phyloP scores from a whole-genome alignment of 257 asterid species.

The Penstemon barbatus region DNA sequence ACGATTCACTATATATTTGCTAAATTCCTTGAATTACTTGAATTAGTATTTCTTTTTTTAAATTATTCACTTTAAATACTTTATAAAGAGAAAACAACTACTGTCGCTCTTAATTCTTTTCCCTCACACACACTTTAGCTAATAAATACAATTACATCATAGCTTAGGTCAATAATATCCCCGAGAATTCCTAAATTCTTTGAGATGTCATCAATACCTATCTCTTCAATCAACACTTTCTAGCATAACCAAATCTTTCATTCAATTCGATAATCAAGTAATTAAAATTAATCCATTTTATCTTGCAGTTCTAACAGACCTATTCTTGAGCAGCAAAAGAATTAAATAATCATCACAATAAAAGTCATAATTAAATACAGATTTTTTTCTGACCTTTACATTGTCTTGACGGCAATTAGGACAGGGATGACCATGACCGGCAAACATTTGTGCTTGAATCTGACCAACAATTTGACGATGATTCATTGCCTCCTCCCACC shows the following conservation, averaged over 20 bases:
- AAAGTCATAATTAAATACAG: background rate
- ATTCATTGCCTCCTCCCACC: slow-evolving; percentile 71
- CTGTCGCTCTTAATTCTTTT: no score
- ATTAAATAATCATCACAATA: background rate
- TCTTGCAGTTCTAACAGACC: background rate
- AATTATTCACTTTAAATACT: no score
- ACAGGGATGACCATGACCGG: slow-evolving; percentile 53
- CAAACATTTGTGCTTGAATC: slow-evolving; percentile 47
- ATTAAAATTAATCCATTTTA: background rate
- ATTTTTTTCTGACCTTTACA: slow-evolving; percentile 53
- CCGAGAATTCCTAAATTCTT: background rate
- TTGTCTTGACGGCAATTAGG: slow-evolving; percentile 72
- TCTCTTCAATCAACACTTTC: background rate
- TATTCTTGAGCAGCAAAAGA: background rate
- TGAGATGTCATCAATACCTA: background rate
- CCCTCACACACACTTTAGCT: no score
- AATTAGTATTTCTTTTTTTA: no score
- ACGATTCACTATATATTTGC: no score
- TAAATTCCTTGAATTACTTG: no score
- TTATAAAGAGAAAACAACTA: no score
- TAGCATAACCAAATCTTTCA: background rate
- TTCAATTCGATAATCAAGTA: background rate
- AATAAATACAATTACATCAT: background rate
- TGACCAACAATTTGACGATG: slow-evolving; percentile 55
- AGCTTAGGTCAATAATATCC: background rate